Base-by-base conservation (phyloP, 148 eudicot genomes). In the Amaranthus cruentus region DNA sequence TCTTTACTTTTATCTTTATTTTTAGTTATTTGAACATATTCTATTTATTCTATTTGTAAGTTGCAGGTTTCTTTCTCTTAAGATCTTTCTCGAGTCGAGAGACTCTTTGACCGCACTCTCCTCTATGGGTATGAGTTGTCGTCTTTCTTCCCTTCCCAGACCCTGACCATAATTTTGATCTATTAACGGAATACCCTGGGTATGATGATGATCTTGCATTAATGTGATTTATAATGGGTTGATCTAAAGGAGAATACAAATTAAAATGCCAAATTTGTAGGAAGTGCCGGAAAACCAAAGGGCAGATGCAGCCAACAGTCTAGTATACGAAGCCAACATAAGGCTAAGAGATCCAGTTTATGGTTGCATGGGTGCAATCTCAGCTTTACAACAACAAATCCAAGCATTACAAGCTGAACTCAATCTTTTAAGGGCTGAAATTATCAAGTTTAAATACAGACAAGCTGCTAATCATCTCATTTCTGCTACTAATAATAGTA, bases 281-380 rank as follows among this genome's bases (percentile, higher is more conserved):
- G 97, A 89, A 69, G 90, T 89, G 21, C 83, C 88, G 3, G 90
- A 86, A 75, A 80, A 67, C 52, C 90, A 91, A 72, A 81, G 97
- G 76, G 92, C 87, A 0, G 92, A 88, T 70, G 86, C 97, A 1
- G 97, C 91, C 3, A 91, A 89, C 72, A 91, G 97, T 72, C 80
- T 91, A 77, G 94, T 91, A 3, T 91, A 86, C 69, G 97, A 91
- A 81, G 97, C 97, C 11, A 89, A 89, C 55, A 87, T 87, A 69
- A 82, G 97, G 82, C 78, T 91, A 10, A 76, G 92, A 62, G 94
- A 89, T 72, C 97, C 97, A 10, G 84, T 91, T 4, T 86, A 91
- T 43, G 97, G 97, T n/a, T 89, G 97, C 90, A 89, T 91, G 90
- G 97, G 97, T 9, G 90, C 90, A 11, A 91, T 91, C 62, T 86